Conservation (phyloP, 805 yeast species). For the Suhomyces kilbournensis region DNA sequence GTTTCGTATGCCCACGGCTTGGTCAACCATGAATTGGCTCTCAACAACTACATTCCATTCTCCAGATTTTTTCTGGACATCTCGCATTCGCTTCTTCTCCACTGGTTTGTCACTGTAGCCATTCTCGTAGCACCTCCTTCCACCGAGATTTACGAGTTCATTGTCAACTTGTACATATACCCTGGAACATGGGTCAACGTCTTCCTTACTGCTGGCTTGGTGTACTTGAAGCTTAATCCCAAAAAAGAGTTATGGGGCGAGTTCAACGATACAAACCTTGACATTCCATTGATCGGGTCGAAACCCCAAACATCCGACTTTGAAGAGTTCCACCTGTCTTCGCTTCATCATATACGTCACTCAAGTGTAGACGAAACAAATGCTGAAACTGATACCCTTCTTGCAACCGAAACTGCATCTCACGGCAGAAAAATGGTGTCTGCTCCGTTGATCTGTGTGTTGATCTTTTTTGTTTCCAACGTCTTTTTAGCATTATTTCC, state of each 20-base stretch:
- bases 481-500: slow-evolving; percentile 53
- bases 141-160: slow-evolving; percentile 60
- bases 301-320: background rate
- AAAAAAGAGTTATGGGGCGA: slow-evolving; percentile 8
- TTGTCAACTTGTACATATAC: slow-evolving; percentile 59
- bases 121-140: slow-evolving; percentile 59
- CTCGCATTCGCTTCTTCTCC: slow-evolving; percentile 47
- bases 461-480: slow-evolving; percentile 44
- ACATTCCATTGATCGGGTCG: slow-evolving; percentile 1
- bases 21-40: slow-evolving; percentile 57
- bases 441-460: slow-evolving; percentile 30
- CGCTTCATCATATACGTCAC: background rate
- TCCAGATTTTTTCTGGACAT: slow-evolving; percentile 43
- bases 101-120: slow-evolving; percentile 54
- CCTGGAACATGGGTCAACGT: slow-evolving; percentile 62
- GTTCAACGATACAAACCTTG: slow-evolving; percentile 11
- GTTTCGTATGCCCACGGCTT: slow-evolving; percentile 60
- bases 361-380: background rate
- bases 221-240: slow-evolving; percentile 46
- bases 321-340: background rate
- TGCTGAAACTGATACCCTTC: background rate
- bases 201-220: slow-evolving; percentile 49
- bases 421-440: slow-evolving; percentile 12
- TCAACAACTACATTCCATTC: slow-evolving; percentile 50
- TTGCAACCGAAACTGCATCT: background rate